phyloP scores from a whole-genome alignment of 2,329 filamentous ascomycete species.

The Calonectria fujianensis region DNA sequence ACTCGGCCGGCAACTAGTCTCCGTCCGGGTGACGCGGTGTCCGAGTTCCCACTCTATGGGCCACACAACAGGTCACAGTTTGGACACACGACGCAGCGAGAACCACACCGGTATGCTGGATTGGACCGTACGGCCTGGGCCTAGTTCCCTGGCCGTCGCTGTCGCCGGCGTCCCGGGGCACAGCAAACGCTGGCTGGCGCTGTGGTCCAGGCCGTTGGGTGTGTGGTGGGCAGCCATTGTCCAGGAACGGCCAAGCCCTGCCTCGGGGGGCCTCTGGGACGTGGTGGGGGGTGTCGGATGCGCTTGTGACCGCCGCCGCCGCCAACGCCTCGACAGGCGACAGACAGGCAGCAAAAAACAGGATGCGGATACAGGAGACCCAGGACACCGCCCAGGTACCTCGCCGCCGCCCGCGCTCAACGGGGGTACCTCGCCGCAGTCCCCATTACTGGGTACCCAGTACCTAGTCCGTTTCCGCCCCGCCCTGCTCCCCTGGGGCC shows the following conservation, averaged over 20 bases:
- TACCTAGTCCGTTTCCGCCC: constrained; percentile 32
- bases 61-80: constrained; percentile 27
- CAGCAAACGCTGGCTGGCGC: not conserved
- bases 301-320: constrained; percentile 40
- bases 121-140: constrained; percentile 23
- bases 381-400: constrained; percentile 35
- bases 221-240: constrained; percentile 6
- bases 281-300: constrained; percentile 30
- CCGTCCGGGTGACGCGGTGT: constrained; percentile 35
- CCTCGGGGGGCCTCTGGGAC: constrained; percentile 2
- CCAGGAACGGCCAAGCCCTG: constrained; percentile 10
- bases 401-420: constrained; percentile 9
- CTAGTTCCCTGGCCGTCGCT: constrained; percentile 18
- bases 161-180: constrained; percentile 24
- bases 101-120: constrained; percentile 32
- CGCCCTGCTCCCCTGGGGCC: constrained; percentile 33
- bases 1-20: constrained; percentile 33
- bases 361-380: not conserved
- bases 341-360: not conserved
- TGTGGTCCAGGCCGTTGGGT: constrained; percentile 18
- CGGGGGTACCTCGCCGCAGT: constrained; percentile 30
- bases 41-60: constrained; percentile 31
- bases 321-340: constrained; percentile 16
- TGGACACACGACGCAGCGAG: constrained; percentile 22
- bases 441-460: not conserved